Conservation (phyloP, 2,329 filamentous ascomycete species). For the Gyromitra esculenta region DNA sequence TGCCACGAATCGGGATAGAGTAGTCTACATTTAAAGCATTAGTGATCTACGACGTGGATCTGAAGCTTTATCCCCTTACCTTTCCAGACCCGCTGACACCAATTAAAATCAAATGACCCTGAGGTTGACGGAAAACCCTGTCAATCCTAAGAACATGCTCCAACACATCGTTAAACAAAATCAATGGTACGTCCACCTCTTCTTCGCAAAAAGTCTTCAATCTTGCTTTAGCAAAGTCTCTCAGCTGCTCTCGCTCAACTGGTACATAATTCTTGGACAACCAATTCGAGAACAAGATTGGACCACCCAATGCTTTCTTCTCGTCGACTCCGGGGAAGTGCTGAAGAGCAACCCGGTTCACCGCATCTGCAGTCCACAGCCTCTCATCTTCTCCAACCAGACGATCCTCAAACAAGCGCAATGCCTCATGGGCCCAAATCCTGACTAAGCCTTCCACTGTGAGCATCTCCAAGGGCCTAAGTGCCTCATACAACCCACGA, state of each 20-base stretch:
- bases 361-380: slow-evolving; percentile 90
- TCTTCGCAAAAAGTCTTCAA: slow-evolving; percentile 99
- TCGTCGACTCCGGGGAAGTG: slow-evolving; percentile 97
- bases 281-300: slow-evolving; percentile 99
- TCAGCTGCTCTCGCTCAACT: slow-evolving; percentile 91
- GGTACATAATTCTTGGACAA: slow-evolving; percentile 98
- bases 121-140: slow-evolving; percentile 96
- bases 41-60: slow-evolving; percentile 19
- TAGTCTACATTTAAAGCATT: slow-evolving; percentile 68
- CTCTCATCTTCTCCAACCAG: slow-evolving; percentile 93
- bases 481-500: slow-evolving; percentile 95
- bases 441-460: slow-evolving; percentile 90
- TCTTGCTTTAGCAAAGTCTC: slow-evolving; percentile 96
- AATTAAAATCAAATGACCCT: slow-evolving; percentile 97
- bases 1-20: slow-evolving; percentile 93
- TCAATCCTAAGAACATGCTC: slow-evolving; percentile 99
- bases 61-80: slow-evolving; percentile 44
- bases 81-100: slow-evolving; percentile 99
- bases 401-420: slow-evolving; percentile 96
- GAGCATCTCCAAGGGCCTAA: slow-evolving; percentile 87
- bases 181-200: slow-evolving; percentile 96
- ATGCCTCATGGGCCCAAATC: slow-evolving; percentile 97
- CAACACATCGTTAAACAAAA: slow-evolving; percentile 98
- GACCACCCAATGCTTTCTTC: slow-evolving; percentile 84
- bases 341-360: slow-evolving; percentile 85